Base-by-base conservation (phyloP, 768 basidiomycete genomes). In the Pleurotus citrinopileatus region DNA sequence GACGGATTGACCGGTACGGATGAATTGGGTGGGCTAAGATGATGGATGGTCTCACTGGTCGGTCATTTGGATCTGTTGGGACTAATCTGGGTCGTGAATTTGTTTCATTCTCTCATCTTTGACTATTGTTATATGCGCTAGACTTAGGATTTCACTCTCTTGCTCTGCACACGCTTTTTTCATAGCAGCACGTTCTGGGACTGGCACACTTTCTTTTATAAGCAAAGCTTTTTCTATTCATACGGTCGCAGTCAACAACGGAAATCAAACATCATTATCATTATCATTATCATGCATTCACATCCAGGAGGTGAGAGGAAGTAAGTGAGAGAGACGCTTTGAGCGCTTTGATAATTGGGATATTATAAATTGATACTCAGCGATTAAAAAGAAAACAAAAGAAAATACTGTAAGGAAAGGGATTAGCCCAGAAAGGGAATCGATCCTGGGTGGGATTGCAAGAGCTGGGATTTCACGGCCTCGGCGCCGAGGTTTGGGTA, bases 61-160 rank as follows among this genome's bases (percentile, higher is more conserved):
- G 48, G 48, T 13, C 48, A 51, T 51, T 51, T 51, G 48, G 48
- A 51, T 51, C 48, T 51, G 48, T 28, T 32, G 48, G 37, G 34
- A 53, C 52, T 52, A 59, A 59, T 59, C 59, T 59, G 54, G 36
- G 48, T 53, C 56, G 55, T 42, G 55, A 54, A 59, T 59, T 56
- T 57, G 47, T 47, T 40, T 27, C n/a, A 23, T 47, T 47, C 29
- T 17, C 12, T 22, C 20, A 27, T 47, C 22, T 51, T 51, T 51
- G 29, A 37, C 37, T 51, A 51, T 51, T 51, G 48, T 51, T 51
- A 51, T 51, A 37, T 15, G 32, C 38, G 19, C 32, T 51, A 51
- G 48, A 51, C 29, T 51, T 10, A 27, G 17, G 7, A 15, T 47
- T 28, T 28, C 45, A 17, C 45, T 47, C 45, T 47, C 45, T 19